Conservation (phyloP, 2,329 filamentous ascomycete genomes). For the Pestalotiopsis sp. region DNA sequence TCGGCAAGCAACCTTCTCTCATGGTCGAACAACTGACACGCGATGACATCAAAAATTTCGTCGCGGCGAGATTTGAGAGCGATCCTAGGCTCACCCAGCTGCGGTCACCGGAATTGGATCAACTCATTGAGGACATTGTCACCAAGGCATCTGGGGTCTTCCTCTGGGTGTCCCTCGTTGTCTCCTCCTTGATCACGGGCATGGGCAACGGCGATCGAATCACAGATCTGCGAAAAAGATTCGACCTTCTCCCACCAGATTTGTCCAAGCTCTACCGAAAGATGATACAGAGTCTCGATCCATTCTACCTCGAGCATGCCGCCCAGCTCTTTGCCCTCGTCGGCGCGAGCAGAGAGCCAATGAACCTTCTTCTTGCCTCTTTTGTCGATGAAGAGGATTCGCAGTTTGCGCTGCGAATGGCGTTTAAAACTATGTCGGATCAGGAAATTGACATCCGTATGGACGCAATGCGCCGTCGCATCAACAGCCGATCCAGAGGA, state of each 20-base stretch:
- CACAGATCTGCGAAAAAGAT: background rate
- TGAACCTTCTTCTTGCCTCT: background rate
- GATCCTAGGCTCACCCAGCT: background rate
- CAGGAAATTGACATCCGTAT: background rate
- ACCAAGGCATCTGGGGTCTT: background rate
- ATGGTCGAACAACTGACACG: background rate
- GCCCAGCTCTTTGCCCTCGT: background rate
- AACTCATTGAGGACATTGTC: background rate
- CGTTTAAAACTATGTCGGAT: background rate
- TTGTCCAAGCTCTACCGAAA: fast-evolving
- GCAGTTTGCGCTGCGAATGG: background rate
- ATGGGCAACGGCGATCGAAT: background rate
- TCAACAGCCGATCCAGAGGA: background rate
- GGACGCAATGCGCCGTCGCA: background rate
- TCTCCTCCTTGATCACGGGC: background rate
- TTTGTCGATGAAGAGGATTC: background rate
- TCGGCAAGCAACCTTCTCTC: background rate
- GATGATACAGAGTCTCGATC: background rate
- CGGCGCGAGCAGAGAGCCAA: background rate
- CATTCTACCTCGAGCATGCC: background rate
- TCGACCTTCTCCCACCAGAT: background rate
- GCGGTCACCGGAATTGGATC: background rate
- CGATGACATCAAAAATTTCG: background rate
- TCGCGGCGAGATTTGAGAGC: background rate
- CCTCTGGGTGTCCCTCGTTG: background rate